phyloP scores from a whole-genome alignment of 768 basidiomycete genomes.

The Mycena vulgaris region DNA sequence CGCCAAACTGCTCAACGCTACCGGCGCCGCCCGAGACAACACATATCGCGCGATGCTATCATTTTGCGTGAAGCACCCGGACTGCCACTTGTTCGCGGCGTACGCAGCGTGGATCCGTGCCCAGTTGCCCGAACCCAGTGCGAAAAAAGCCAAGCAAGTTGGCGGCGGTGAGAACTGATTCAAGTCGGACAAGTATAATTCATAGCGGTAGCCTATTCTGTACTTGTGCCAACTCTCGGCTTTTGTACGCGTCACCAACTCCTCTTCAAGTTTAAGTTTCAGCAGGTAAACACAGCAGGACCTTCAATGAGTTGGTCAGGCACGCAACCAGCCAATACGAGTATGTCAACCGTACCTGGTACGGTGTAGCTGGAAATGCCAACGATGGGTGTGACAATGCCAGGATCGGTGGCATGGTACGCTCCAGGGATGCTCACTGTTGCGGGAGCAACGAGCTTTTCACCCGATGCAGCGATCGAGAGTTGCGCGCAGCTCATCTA shows the following conservation, averaged over 20 bases:
- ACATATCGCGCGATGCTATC: slow-evolving; percentile 45
- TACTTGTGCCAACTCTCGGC: background rate
- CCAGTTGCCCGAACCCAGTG: slow-evolving; percentile 6
- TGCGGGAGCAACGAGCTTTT: slow-evolving; percentile 33
- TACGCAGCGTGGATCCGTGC: slow-evolving; percentile 47
- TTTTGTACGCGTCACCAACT: background rate
- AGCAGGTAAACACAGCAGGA: slow-evolving; percentile 51
- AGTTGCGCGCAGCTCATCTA: slow-evolving; percentile 49
- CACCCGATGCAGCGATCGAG: slow-evolving; percentile 32
- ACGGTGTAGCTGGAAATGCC: slow-evolving; percentile 40
- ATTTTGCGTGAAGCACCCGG: slow-evolving; percentile 46
- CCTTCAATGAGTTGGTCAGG: slow-evolving; percentile 37
- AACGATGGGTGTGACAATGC: slow-evolving; percentile 52
- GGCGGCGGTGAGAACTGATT: background rate
- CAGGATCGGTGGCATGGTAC: slow-evolving; percentile 51
- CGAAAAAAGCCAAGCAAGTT: background rate
- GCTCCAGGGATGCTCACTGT: slow-evolving; percentile 43
- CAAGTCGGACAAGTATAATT: background rate
- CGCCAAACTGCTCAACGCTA: slow-evolving; percentile 47
- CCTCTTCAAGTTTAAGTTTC: slow-evolving; percentile 26
- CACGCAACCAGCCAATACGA: slow-evolving; percentile 13
- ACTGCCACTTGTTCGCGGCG: slow-evolving; percentile 47
- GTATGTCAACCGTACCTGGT: too few species aligned
- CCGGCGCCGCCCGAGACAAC: slow-evolving; percentile 39
- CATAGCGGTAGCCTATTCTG: background rate